These are phyloP conservation scores for Coprinellus micaceus DNA, from an alignment of 768 basidiomycete species.

Conservation along the genomic window DNA sequence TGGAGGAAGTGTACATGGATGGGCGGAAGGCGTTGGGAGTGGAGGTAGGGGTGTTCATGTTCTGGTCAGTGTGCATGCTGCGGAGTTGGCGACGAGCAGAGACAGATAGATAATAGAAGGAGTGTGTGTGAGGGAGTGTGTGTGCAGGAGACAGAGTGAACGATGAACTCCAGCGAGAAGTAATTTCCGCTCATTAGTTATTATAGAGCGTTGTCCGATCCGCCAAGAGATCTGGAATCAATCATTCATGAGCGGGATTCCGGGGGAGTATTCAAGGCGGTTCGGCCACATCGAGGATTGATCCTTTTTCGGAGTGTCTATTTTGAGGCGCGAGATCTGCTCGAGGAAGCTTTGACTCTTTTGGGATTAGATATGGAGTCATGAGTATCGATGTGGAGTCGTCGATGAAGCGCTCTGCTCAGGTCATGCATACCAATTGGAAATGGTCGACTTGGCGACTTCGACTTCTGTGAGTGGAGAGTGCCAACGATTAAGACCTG, in stretches of 20 bases:
- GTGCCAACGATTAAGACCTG: background rate
- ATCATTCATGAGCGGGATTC: constrained; percentile 4
- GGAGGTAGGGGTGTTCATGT: background rate
- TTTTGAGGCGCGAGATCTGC: constrained; percentile 5
- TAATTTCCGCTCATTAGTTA: background rate
- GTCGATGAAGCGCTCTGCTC: background rate
- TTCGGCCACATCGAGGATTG: background rate
- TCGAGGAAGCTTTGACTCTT: constrained; percentile 1
- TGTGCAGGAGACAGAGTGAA: background rate
- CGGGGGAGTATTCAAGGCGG: constrained; percentile 2
- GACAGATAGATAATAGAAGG: constrained; percentile 5
- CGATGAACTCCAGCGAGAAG: background rate
- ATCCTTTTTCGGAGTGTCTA: constrained; percentile 3
- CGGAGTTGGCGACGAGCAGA: background rate
- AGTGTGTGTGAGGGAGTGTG: background rate
- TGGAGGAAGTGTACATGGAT: constrained; percentile 10
- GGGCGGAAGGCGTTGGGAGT: constrained; percentile 2
- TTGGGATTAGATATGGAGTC: constrained; percentile 7
- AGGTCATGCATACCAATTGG: background rate
- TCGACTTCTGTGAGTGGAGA: background rate
- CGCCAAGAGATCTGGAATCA: constrained; percentile 11
- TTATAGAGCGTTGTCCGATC: constrained; percentile 2
- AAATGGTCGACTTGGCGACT: background rate
- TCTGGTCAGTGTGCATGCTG: background rate
- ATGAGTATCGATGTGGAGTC: background rate